Conservation (phyloP, 2,329 filamentous ascomycete species). For the Harringtonia lauricola region DNA sequence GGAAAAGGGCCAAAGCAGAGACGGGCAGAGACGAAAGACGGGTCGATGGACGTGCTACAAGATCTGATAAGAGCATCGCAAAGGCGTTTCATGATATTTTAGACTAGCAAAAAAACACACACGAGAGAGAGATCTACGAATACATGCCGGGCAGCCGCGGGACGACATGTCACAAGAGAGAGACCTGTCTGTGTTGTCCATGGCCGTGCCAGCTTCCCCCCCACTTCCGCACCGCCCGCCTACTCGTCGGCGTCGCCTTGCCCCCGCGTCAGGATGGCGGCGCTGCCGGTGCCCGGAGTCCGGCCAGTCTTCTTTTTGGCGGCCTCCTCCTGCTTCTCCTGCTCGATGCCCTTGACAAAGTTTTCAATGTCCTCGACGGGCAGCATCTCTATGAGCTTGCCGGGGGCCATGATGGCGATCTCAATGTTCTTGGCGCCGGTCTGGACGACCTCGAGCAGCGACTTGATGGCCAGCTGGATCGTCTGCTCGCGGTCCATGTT, state of each 20-base stretch:
- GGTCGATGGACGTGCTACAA: no score
- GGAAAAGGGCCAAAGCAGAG: no score
- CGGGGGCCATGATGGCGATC: constrained; percentile 95
- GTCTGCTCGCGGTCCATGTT: constrained; percentile 94
- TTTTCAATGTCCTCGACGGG: constrained; percentile 92
- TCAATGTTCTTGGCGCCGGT: constrained; percentile 99
- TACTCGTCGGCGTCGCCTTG: constrained; percentile 17
- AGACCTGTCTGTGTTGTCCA: no score
- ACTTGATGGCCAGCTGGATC: constrained; percentile 96
- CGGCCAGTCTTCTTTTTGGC: constrained; percentile 89
- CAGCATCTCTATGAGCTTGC: constrained; percentile 84
- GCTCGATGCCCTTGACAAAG: constrained; percentile 98
- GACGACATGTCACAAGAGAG: not conserved
- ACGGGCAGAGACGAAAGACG: constrained; percentile 1
- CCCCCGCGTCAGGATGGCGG: constrained; percentile 63
- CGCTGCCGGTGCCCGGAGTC: constrained; percentile 56
- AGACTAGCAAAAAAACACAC: not conserved
- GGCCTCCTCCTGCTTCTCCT: constrained; percentile 98
- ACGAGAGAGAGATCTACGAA: not conserved
- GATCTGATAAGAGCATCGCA: not conserved
- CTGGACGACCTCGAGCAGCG: constrained; percentile 92
- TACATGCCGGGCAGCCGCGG: not conserved
- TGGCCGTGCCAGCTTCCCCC: not conserved
- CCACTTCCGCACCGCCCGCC: not conserved
- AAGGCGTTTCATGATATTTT: constrained; percentile 1